Evolutionary conservation across 2,329 filamentous ascomycete species (phyloP), one percentile per base, ranked within the genome.

Genomic region (Colletotrichum sublineola): DNA sequence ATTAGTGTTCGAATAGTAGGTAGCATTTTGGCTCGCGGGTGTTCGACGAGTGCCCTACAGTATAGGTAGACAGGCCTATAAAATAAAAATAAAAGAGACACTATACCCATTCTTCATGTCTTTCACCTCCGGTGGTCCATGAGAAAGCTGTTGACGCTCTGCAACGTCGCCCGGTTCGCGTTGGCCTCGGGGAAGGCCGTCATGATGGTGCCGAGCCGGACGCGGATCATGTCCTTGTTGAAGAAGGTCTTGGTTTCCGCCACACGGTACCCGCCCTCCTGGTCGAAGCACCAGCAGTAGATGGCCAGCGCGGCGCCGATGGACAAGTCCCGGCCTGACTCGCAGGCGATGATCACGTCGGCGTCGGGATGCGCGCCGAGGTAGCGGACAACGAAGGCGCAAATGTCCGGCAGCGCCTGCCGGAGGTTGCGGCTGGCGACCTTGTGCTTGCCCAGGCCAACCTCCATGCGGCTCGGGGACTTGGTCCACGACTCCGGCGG

Each of bases 71-170:
- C 60, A 38, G 48, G 36, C 33, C 55, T 15, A 15, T 33, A 36
- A 7, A 57, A 38, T 20, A 14, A 56, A 44, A 5, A 18, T 11
- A 63, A 20, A 56, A 29, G 52, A 33, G 33, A 57, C 9, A 38
- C 5, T 62, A 48, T 9, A 48, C 9, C n/a, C 46, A 24, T 48
- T 12, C 0, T 24, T 48, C 44, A 46, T n/a, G 20, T 9, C 38
- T 24, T 40, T 79, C 71, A 81, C 68, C 76, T 81, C 57, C 79
- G 78, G 81, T 83, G 85, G 68, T 87, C 87, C 90, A 98, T 96
- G 63, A 98, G 83, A 77, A 94, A 97, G 67, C 93, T 93, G 81
- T 98, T 98, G 6, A 98, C 92, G 76, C 94, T 96, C 81, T 98
- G 95, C 48, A 98, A 83, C 0, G 95, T 98, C 31, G 93, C 88